These are phyloP conservation scores for Themeda triandra DNA, from an alignment of 176 grass and related monocot genomes.

Conservation along the genomic window DNA sequence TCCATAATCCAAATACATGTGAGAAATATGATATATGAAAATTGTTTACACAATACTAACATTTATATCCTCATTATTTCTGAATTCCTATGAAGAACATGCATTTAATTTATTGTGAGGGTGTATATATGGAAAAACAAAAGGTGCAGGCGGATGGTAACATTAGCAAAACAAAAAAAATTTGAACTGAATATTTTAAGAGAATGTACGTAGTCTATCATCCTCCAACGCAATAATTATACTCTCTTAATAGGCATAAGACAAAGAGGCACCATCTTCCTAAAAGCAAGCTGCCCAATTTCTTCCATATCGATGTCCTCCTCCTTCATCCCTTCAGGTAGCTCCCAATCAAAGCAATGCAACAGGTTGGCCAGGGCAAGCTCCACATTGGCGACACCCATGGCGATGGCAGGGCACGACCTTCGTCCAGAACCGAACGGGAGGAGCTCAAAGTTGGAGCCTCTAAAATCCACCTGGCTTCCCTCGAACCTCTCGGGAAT, in stretches of 20 bases:
- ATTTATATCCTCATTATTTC: not conserved
- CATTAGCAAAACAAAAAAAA: not conserved
- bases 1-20: too few relatives aligned
- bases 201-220: too few relatives aligned
- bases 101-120: not conserved
- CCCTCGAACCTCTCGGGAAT: slow-evolving; percentile 38
- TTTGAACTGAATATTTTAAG: not conserved
- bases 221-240: not conserved
- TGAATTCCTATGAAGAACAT: not conserved
- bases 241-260: slow-evolving; percentile 21
- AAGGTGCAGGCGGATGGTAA: not conserved
- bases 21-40: too few relatives aligned
- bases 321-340: slow-evolving; percentile 19
- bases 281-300: slow-evolving; percentile 24
- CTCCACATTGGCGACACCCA: slow-evolving; percentile 41
- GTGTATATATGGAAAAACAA: not conserved
- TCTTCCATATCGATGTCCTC: slow-evolving; percentile 47
- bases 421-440: slow-evolving; percentile 42
- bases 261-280: slow-evolving; percentile 28
- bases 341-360: slow-evolving; percentile 33
- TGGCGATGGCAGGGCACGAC: slow-evolving; percentile 38
- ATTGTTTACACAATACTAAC: not conserved
- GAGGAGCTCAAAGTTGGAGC: slow-evolving; percentile 40
- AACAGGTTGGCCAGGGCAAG: slow-evolving; percentile 33
- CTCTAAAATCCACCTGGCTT: slow-evolving; percentile 33